Evolutionary conservation across 2,329 filamentous ascomycete species (phyloP).

Genomic region (Lasiodiplodia sp.): DNA sequence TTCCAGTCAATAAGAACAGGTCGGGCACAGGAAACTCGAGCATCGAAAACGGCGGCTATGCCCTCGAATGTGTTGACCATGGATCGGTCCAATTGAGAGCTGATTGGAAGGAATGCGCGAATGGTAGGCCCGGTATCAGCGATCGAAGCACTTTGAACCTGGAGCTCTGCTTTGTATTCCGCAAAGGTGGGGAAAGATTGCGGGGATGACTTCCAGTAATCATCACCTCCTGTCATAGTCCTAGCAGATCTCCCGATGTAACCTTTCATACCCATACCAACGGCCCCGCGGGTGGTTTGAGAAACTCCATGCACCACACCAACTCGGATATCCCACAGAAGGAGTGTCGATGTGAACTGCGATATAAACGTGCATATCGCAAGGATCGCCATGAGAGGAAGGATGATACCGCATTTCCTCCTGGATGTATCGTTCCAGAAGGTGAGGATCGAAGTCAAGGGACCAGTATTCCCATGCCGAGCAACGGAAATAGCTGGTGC

Average conservation of each 20-base stretch:
- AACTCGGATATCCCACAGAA: neutral
- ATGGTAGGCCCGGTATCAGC: conserved; percentile 2
- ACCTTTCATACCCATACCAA: neutral
- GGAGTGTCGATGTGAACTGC: neutral
- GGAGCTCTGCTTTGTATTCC: neutral
- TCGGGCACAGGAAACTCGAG: neutral
- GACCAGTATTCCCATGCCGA: neutral
- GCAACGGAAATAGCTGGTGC: neutral
- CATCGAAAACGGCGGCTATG: neutral
- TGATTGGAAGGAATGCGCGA: neutral
- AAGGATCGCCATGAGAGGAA: neutral
- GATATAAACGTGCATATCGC: neutral
- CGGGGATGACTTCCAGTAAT: conserved; percentile 3
- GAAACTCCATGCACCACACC: neutral
- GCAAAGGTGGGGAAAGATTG: neutral
- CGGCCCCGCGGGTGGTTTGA: neutral
- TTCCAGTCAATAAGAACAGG: neutral
- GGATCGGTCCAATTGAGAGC: neutral
- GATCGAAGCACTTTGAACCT: neutral
- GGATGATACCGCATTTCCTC: neutral
- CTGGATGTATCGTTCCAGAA: neutral
- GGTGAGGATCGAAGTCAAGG: neutral
- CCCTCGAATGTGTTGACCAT: neutral
- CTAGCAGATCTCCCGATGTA: neutral
- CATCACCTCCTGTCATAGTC: neutral